These are phyloP conservation scores for Kluyveromyces aestuarii DNA, from an alignment of 805 yeast genomes.

Conservation along the genomic window DNA sequence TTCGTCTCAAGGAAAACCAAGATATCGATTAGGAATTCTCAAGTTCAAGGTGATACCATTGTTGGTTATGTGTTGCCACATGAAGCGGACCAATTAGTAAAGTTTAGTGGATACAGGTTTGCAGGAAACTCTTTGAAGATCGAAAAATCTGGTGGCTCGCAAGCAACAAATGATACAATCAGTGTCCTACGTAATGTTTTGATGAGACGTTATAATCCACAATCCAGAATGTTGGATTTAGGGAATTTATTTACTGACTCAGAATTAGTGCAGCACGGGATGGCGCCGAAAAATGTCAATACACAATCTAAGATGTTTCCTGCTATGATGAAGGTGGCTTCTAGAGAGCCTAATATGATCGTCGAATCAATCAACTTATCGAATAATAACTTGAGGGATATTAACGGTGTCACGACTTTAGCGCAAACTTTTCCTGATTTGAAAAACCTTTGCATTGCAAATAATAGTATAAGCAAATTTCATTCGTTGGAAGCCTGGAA, in stretches of 20 bases:
- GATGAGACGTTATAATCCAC: slow-evolving; percentile 56
- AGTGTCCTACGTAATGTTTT: slow-evolving; percentile 55
- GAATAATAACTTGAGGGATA: slow-evolving; percentile 54
- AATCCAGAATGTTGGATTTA: slow-evolving; percentile 58
- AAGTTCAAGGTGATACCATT: slow-evolving; percentile 47
- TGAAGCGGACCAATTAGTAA: slow-evolving; percentile 51
- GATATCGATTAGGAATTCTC: slow-evolving; percentile 43
- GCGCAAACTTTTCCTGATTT: slow-evolving; percentile 68
- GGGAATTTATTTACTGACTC: slow-evolving; percentile 58
- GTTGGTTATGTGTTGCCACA: slow-evolving; percentile 47
- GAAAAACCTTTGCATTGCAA: slow-evolving; percentile 69
- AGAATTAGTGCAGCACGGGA: slow-evolving; percentile 47
- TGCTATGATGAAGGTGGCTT: slow-evolving; percentile 79
- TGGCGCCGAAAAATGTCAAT: slow-evolving; percentile 45
- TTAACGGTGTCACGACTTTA: slow-evolving; percentile 49
- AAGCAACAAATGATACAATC: slow-evolving; percentile 39
- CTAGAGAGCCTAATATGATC: slow-evolving; percentile 34
- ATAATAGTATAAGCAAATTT: slow-evolving; percentile 55
- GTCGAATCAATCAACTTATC: slow-evolving; percentile 69
- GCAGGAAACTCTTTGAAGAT: slow-evolving; percentile 65
- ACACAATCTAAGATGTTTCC: slow-evolving; percentile 78
- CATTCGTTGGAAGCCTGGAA: slow-evolving; percentile 66
- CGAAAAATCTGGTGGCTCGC: slow-evolving; percentile 15
- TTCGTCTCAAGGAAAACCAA: slow-evolving; percentile 64
- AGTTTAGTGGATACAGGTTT: slow-evolving; percentile 70